phyloP scores from a whole-genome alignment of 176 grass and related monocot species.

The Pontederia crassipes region DNA sequence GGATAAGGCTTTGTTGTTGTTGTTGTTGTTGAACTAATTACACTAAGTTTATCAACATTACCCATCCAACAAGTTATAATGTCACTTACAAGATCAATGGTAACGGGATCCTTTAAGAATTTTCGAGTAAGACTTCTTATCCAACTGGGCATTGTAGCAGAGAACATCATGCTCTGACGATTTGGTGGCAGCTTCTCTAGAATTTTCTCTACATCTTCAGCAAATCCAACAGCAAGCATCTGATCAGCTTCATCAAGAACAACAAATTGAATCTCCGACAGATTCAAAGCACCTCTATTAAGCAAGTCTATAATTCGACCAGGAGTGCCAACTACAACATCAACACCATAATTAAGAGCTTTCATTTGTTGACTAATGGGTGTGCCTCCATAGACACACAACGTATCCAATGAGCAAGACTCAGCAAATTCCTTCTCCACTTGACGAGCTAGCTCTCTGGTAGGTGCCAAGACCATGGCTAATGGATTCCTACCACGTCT shows the following conservation, averaged over 20 bases:
- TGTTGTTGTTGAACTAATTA: too few relatives aligned
- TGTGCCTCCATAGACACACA: conserved; percentile 85
- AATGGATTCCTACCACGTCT: conserved; percentile 65
- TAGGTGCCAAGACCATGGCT: conserved; percentile 78
- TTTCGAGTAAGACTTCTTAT: conserved; percentile 69
- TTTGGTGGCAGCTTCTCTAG: conserved; percentile 45
- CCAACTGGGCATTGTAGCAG: conserved; percentile 90
- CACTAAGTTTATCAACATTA: background rate
- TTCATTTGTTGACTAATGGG: conserved; percentile 77
- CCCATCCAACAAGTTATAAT: background rate
- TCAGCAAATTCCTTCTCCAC: conserved; percentile 93
- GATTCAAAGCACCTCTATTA: conserved; percentile 50
- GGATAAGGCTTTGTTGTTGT: too few relatives aligned
- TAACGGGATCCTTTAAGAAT: conserved; percentile 51
- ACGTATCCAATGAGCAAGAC: conserved; percentile 65
- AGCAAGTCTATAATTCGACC: conserved; percentile 85
- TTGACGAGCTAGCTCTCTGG: conserved; percentile 82
- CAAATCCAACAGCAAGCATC: conserved; percentile 93
- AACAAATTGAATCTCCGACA: conserved; percentile 60
- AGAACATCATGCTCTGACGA: conserved; percentile 87
- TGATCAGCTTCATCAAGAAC: conserved; percentile 96
- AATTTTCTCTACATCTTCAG: conserved; percentile 74
- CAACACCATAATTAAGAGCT: conserved; percentile 75
- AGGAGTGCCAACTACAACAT: conserved; percentile 77
- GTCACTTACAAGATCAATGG: conserved; percentile 73